Base-by-base conservation (phyloP, 306 rosid species). In the Corylus avellana region DNA sequence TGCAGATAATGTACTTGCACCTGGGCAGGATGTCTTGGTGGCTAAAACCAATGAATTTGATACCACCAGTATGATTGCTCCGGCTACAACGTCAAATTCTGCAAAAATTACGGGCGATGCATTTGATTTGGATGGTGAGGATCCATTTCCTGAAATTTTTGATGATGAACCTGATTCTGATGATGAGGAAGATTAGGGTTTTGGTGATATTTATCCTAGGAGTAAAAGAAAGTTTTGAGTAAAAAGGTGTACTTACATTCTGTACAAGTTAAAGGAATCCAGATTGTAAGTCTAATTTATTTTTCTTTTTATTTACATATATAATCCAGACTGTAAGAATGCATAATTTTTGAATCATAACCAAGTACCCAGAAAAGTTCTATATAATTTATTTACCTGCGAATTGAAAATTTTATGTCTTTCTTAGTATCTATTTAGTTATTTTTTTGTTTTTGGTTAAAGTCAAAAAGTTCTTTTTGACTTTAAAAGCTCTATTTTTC, bases 151-250 rank as follows among this genome's bases (percentile, higher is more conserved):
- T 59, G 98, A 92, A 37, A 90, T 92, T 74, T 85, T 90, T 84
- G 90, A 87, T 63, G 89, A 72, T 47, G 91, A 86, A 81, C 90
- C 96, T 18, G 97, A 92, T 83, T 88, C 94, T 75, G 93, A 87
- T 50, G 85, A 20, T 49, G 96, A 87, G 18, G 82, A 79, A 78
- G 61, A 4, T 29, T 32, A 8, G 42, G 58, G 9, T 76, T 44
- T 70, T 48, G 20, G 17, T 51, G 32, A 42, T 58, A 1, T 14
- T 42, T 39, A 8, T 42, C 12, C 42, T 59, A 10, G 14, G 32
- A 44, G 7, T 8, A 42, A 0, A 11, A 42, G 13, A 32, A 29
- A n/a, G 27, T 2, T 17, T 3, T 3, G 51, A 18, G 72, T 67
- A 42, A 67, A 18, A 42, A 20, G 13, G 66, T 20, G 35, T 59